Conservation (phyloP, 129 eudicot genomes). For the Lactuca sativa region DNA sequence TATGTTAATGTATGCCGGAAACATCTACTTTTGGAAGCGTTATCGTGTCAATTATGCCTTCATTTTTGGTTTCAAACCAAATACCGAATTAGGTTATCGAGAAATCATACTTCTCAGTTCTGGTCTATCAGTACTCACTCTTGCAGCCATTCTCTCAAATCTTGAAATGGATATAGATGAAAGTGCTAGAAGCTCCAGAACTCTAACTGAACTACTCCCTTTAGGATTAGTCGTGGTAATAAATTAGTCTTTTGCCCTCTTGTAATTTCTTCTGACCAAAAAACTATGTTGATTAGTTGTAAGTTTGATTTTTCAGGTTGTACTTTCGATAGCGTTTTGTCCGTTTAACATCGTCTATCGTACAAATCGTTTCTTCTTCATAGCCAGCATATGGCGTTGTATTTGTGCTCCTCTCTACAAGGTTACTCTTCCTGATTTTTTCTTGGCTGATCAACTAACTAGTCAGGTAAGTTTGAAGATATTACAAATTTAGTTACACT, state of each 20-base stretch:
- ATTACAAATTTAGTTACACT: background rate
- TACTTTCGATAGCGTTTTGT: constrained; percentile 54
- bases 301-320: constrained; percentile 37
- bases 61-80: constrained; percentile 52
- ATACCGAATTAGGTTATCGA: constrained; percentile 55
- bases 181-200: constrained; percentile 23
- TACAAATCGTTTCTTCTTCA: constrained; percentile 57
- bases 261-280: background rate
- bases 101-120: constrained; percentile 62
- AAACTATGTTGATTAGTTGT: background rate
- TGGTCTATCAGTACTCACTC: constrained; percentile 52
- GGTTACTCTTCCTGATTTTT: constrained; percentile 68
- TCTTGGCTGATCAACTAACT: constrained; percentile 74
- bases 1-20: constrained; percentile 42
- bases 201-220: constrained; percentile 52
- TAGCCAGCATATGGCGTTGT: constrained; percentile 54
- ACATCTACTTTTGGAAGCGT: constrained; percentile 53
- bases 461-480: constrained; percentile 53
- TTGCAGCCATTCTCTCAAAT: constrained; percentile 57
- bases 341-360: constrained; percentile 68
- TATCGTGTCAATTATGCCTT: constrained; percentile 50
- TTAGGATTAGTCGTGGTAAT: constrained; percentile 52
- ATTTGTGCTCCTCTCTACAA: constrained; percentile 68
- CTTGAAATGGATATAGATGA: constrained; percentile 65
- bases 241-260: constrained; percentile 6